These are phyloP conservation scores for Zygnema circumcarinatum DNA, from an alignment of 139 green algal genomes.

Conservation along the genomic window DNA sequence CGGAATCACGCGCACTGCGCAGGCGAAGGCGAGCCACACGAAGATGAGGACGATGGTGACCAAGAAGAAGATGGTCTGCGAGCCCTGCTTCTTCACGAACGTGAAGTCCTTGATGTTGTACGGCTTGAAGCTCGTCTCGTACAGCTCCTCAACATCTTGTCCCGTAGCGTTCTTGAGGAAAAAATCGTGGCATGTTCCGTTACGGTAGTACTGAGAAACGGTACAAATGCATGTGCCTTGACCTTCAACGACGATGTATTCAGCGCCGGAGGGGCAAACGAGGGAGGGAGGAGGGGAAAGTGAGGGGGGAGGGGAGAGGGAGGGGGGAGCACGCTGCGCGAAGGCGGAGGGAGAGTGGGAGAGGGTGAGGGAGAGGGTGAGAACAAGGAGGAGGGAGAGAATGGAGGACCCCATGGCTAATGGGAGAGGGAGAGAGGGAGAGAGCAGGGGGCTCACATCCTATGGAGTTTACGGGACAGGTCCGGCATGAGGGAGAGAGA, in stretches of 20 bases:
- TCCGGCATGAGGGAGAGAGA: no score
- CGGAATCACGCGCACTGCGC: not conserved
- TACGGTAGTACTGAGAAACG: not conserved
- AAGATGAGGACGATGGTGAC: slow-evolving; percentile 28
- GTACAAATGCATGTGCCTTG: not conserved
- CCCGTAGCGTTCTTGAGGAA: not conserved
- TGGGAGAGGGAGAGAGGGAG: no score
- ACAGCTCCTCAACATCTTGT: no score
- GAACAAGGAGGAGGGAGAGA: not conserved
- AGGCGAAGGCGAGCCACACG: slow-evolving; percentile 16
- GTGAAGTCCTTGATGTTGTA: not conserved
- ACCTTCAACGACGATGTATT: not conserved
- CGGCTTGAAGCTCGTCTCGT: no score
- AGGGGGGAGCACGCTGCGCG: no score
- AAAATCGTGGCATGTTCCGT: not conserved
- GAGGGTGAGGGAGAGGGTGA: not conserved
- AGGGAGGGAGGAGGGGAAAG: not conserved
- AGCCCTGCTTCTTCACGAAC: not conserved
- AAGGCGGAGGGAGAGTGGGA: not conserved
- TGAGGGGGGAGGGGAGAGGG: not conserved
- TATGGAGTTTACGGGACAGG: no score
- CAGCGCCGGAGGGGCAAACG: not conserved
- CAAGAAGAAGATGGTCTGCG: slow-evolving; percentile 15
- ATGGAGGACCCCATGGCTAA: no score
- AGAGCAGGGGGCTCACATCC: no score